Percentiles rank a stretch among this genome's conserved stretches.
Conservation (phyloP, 2,329 filamentous ascomycete species). For the Lasiodiplodia theobromae region DNA sequence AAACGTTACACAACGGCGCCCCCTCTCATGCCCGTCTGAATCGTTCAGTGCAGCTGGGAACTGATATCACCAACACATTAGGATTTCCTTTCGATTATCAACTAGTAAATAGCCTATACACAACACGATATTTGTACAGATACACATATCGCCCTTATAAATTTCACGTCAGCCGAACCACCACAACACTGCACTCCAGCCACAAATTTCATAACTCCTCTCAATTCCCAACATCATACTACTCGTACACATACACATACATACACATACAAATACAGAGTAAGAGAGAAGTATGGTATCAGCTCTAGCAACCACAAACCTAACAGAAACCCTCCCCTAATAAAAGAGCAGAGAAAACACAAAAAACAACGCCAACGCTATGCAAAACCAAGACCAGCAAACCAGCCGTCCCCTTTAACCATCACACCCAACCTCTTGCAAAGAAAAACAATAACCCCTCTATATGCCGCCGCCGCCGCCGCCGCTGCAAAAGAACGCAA, state of each 20-base stretch:
- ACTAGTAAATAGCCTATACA: too few species aligned
- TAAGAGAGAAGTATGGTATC: constrained; percentile 5
- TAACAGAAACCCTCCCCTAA: neutral
- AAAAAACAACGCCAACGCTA: constrained; percentile 30
- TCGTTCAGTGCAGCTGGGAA: too few species aligned
- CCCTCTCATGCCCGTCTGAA: too few species aligned
- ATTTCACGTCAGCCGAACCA: too few species aligned
- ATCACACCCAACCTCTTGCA: neutral
- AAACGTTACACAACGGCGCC: too few species aligned
- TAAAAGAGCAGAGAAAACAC: neutral
- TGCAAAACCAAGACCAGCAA: neutral
- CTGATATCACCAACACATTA: too few species aligned
- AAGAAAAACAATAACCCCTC: neutral
- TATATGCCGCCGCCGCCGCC: neutral
- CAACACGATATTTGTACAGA: too few species aligned
- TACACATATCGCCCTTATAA: too few species aligned
- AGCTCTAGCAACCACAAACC: neutral
- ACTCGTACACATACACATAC: neutral
- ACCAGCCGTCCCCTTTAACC: neutral
- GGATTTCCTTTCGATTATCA: too few species aligned
- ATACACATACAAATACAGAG: neutral
- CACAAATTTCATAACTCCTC: neutral
- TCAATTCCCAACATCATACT: neutral
- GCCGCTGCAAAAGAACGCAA: neutral
- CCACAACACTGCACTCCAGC: too few species aligned